Evolutionary conservation across 2,329 filamentous ascomycete genomes (phyloP), one percentile per base, ranked within the genome.

Genomic region (Penicillium rolfsii): DNA sequence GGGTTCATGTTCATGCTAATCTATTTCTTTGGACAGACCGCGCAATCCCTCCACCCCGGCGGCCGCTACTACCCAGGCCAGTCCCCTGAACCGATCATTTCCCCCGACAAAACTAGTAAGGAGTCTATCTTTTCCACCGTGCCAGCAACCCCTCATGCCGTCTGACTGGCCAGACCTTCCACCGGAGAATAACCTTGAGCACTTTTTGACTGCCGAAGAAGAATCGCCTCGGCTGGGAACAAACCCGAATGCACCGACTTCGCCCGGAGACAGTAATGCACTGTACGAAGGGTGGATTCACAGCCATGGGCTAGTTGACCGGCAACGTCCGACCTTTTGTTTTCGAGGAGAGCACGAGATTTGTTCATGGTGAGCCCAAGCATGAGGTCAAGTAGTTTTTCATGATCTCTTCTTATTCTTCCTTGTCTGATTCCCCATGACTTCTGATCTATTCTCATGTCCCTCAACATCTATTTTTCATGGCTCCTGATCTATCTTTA

Each of bases 1-100:
- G 59, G 68, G 67, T 64, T 59, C 62, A 67, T 69, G 70, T 72
- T 69, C 69, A 65, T 71, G 71, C 76, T 79, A 74, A 79, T 73
- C 36, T 35, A 43, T 43, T 43, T 43, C 8, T 57, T 60, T 58
- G 60, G 64, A 30, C 64, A 79, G 78, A 73, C 71, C 57, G 55
- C 67, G 55, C 79, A 82, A 65, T 74, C 79, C 57, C 70, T 82
- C 59, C 80, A 82, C 65, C 80, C 80, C 19, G 80, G 80, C 58
- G 80, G 80, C 16, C 74, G 67, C 59, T 76, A 76, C 61, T 82
- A 82, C 61, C 80, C 80, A 5, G 68, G 68, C 48, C 70, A 66
- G 58, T 63, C 60, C 22, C 60, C 58, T 45, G 58, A 66, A 41
- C 55, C 59, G 49, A 38, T 57, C 35, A 55, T 59, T 28, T 33